Conservation (phyloP, 1,139 yeast genomes). For the Kodamaea derodonti region DNA sequence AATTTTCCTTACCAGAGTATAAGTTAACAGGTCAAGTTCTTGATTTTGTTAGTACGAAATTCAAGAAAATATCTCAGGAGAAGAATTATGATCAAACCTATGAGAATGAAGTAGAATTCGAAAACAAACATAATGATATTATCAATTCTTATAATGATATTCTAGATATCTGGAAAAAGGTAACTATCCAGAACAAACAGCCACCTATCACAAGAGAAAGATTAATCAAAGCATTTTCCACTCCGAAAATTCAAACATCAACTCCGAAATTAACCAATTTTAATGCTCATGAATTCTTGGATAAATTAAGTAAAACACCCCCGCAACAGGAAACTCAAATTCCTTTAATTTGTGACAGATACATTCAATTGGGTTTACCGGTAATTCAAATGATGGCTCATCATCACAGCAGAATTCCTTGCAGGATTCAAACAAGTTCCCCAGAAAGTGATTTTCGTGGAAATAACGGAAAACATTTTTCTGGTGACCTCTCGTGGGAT, state of each 20-base stretch:
- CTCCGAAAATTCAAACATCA: no score
- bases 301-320: slow-evolving; percentile 2
- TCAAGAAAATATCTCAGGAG: background rate
- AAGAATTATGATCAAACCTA: no score
- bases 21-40: slow-evolving; percentile 6
- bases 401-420: slow-evolving; percentile 1
- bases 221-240: background rate
- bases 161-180: slow-evolving; percentile 4
- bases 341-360: slow-evolving; percentile 4
- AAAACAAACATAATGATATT: no score
- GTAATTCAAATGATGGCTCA: background rate
- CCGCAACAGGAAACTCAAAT: slow-evolving; percentile 6
- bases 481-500: slow-evolving; percentile 6
- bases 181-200: background rate
- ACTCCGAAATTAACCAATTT: no score
- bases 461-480: background rate
- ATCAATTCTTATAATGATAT: slow-evolving; percentile 4
- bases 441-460: background rate
- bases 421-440: background rate
- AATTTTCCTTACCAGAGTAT: slow-evolving; percentile 3
- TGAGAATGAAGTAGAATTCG: no score
- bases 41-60: slow-evolving; percentile 5
- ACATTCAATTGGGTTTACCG: background rate
- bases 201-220: slow-evolving; percentile 1
- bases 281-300: slow-evolving; percentile 4